These are phyloP conservation scores for Globisporangium emineosum DNA, from an alignment of 352 stramenopile genomes.

Conservation along the genomic window DNA sequence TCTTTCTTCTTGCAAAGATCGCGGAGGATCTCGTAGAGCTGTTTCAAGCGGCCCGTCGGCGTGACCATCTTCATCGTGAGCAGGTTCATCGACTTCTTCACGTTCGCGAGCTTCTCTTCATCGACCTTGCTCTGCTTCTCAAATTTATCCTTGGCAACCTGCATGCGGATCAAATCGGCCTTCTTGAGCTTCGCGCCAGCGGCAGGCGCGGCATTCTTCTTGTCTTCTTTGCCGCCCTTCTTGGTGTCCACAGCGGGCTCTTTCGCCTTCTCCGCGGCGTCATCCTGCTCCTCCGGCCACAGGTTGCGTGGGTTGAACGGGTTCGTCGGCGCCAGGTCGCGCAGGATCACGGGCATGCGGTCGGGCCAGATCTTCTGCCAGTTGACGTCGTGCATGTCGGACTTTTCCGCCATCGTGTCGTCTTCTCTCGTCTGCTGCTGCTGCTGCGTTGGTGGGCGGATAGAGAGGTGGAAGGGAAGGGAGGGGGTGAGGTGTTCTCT, in stretches of 20 bases:
- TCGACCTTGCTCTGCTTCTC: conserved; percentile 87
- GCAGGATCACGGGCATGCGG: conserved; percentile 86
- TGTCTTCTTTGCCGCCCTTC: conserved; percentile 31
- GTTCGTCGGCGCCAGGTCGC: conserved; percentile 79
- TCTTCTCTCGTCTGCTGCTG: neutral
- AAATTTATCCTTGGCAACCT: conserved; percentile 84
- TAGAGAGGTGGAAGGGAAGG: neutral
- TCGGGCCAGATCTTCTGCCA: conserved; percentile 89
- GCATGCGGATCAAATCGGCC: conserved; percentile 82
- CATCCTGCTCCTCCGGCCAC: conserved; percentile 78
- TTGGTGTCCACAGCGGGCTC: conserved; percentile 4
- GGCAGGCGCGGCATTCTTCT: conserved; percentile 23
- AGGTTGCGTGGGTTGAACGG: conserved; percentile 86
- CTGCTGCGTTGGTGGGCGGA: neutral
- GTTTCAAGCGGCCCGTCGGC: conserved; percentile 72
- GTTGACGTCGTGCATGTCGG: conserved; percentile 83
- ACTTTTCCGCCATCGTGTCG: conserved; percentile 60
- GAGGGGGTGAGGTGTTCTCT: neutral
- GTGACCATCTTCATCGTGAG: conserved; percentile 87
- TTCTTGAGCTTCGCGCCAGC: conserved; percentile 73
- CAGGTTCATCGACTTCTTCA: conserved; percentile 80
- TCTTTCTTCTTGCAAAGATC: conserved; percentile 85
- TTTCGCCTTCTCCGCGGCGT: conserved; percentile 15
- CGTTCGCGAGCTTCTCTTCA: conserved; percentile 85
- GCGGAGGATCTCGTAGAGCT: conserved; percentile 84